Conservation (phyloP, 1,139 yeast species). For the Saccharomyces hybrid region DNA sequence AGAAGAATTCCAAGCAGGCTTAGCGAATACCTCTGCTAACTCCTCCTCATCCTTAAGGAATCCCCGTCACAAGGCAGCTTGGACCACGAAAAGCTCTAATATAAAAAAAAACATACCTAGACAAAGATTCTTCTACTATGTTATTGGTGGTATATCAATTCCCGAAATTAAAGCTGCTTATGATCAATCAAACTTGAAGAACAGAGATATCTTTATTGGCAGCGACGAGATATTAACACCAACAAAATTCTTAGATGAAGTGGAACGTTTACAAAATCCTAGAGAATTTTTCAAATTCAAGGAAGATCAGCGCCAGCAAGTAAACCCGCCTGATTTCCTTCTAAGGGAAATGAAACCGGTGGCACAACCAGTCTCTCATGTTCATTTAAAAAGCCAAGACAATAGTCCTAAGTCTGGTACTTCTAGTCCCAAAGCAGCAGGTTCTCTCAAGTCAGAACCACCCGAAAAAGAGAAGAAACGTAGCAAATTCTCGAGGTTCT, state of each 20-base stretch:
- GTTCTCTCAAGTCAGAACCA: conserved; percentile 7
- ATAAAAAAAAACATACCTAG: conserved; percentile 36
- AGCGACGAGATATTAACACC: conserved; percentile 75
- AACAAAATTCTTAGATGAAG: conserved; percentile 40
- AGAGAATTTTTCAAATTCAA: conserved; percentile 29
- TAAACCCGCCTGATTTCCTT: conserved; percentile 32
- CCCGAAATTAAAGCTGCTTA: conserved; percentile 74
- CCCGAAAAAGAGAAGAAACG: conserved; percentile 27
- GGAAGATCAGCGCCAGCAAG: conserved; percentile 25
- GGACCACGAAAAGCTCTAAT: conserved; percentile 53
- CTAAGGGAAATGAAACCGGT: conserved; percentile 19
- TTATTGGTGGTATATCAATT: conserved; percentile 86
- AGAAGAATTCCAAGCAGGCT: conserved; percentile 39
- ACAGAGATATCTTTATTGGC: conserved; percentile 77
- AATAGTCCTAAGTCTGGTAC: conserved; percentile 12
- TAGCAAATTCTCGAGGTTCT: conserved; percentile 22
- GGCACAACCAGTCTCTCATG: conserved; percentile 24
- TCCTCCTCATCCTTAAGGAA: conserved; percentile 52
- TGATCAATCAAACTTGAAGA: conserved; percentile 54
- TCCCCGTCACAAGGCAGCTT: conserved; percentile 69
- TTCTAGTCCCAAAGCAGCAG: conserved; percentile 6
- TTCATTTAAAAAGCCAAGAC: conserved; percentile 19
- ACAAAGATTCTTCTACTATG: conserved; percentile 70
- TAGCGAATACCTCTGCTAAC: conserved; percentile 29
- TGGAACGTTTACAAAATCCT: conserved; percentile 32